Percentiles rank a stretch among this genome's conserved stretches.
Evolutionary conservation across 2,329 filamentous ascomycete species (phyloP).

Genomic region (Colletotrichum tabaci): DNA sequence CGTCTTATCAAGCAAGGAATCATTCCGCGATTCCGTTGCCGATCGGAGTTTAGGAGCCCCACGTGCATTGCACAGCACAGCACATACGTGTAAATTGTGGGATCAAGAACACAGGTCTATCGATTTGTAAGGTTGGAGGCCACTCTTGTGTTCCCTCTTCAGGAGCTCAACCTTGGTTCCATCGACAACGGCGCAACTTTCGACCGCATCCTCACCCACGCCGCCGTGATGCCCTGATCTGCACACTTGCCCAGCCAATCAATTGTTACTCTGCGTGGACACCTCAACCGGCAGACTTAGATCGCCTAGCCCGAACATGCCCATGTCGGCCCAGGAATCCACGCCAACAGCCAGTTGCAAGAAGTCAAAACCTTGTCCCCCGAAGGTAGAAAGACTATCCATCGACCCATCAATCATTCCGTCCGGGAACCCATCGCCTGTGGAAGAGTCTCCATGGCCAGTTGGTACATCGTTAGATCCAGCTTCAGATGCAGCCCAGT

Average conservation of each 20-base stretch:
- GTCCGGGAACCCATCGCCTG: neutral
- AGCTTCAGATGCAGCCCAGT: neutral
- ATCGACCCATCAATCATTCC: neutral
- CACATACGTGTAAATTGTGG: too few relatives aligned
- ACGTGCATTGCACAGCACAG: too few relatives aligned
- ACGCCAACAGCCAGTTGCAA: conserved; percentile 11
- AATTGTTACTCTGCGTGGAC: too few relatives aligned
- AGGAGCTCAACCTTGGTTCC: too few relatives aligned
- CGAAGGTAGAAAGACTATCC: neutral
- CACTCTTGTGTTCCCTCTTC: neutral
- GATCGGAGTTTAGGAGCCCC: neutral
- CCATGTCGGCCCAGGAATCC: conserved; percentile 5
- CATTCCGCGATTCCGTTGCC: conserved; percentile 9
- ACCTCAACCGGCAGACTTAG: neutral
- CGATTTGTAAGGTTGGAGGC: neutral
- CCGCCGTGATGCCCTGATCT: too few relatives aligned
- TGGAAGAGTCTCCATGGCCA: neutral
- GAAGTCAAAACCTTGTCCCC: neutral
- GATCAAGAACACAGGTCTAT: neutral
- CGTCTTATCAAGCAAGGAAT: conserved; percentile 1
- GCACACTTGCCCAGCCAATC: too few relatives aligned
- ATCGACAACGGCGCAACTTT: too few relatives aligned
- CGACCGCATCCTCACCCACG: neutral
- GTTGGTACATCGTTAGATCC: neutral
- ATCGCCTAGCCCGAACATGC: neutral